These are phyloP conservation scores for Rossbeevera mucosa DNA, from an alignment of 768 basidiomycete species.

Conservation along the genomic window DNA sequence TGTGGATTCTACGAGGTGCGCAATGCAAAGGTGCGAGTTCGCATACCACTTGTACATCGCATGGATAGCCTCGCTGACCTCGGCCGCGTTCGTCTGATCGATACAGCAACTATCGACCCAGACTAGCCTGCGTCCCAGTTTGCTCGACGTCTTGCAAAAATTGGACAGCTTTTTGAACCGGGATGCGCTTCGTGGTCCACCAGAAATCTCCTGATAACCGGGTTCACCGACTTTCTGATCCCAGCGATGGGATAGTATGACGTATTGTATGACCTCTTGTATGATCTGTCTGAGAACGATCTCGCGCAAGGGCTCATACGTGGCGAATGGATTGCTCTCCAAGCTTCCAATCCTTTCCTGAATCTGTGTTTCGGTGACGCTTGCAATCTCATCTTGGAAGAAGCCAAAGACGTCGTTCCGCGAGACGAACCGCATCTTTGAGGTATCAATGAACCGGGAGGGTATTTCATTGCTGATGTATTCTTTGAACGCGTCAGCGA, in stretches of 20 bases:
- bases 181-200: background rate
- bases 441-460: conserved; percentile 5
- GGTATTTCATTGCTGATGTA: conserved; percentile 15
- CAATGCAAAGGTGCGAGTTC: conserved; percentile 17
- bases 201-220: conserved; percentile 3
- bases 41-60: conserved; percentile 25
- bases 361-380: conserved; percentile 4
- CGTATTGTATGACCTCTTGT: conserved; percentile 11
- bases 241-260: conserved; percentile 14
- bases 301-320: conserved; percentile 3
- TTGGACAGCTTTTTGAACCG: conserved; percentile 1
- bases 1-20: conserved; percentile 8
- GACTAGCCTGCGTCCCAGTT: conserved; percentile 3
- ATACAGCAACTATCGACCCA: conserved; percentile 23
- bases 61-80: conserved; percentile 19
- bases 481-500: conserved; percentile 3
- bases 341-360: background rate
- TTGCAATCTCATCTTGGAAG: conserved; percentile 4
- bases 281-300: conserved; percentile 7
- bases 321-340: background rate
- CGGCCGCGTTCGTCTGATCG: conserved; percentile 10
- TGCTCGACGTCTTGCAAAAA: conserved; percentile 4
- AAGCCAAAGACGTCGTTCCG: conserved; percentile 3
- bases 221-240: conserved; percentile 6
- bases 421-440: conserved; percentile 4